Evolutionary conservation across 306 rosid genomes (phyloP), one percentile per base, ranked within the genome.

Genomic region (Glycine tomentella): DNA sequence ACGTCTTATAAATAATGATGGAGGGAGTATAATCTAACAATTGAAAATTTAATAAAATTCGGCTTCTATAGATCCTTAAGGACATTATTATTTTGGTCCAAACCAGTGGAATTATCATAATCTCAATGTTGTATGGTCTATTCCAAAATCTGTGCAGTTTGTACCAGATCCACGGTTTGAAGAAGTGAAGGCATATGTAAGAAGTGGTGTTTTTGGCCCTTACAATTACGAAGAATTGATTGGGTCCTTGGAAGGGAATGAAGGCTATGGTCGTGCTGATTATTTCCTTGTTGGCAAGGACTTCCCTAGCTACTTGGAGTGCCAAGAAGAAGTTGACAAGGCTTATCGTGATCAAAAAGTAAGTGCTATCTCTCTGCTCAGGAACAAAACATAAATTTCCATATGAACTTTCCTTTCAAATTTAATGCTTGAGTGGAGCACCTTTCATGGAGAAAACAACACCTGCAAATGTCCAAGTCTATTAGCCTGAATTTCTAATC

Each of bases 251-350:
- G 98, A 95, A 87, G 99, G 96, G 74, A 90, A 91, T 81, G 97
- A 93, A 88, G 98, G 99, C 14, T 95, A 82, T 78, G 99, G 99
- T 49, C 90, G 87, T 46, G 98, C 90, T 63, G 99, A 95, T 84
- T 95, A 95, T 81, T 95, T 95, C 86, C 99, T 95, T 51, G 98
- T 95, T 71, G 99, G 96, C 57, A 86, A 93, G 78, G 98, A 95
- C 93, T 95, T 95, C 86, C 98, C 97, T 55, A 88, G 89, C 87
- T 95, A 95, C 82, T 68, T 95, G 46, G 97, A 91, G 81, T 93
- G 97, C 82, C 99, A 95, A 83, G 94, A 90, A 46, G 77, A 87
- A 86, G 97, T 93, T 71, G 99, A 95, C 56, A 82, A 91, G 82
- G 96, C 97, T 36, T 95, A 91, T 34, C 82, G 74, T 20, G 96